These are phyloP conservation scores for Inga leiocalycina DNA, from an alignment of 306 rosid species.

Conservation along the genomic window DNA sequence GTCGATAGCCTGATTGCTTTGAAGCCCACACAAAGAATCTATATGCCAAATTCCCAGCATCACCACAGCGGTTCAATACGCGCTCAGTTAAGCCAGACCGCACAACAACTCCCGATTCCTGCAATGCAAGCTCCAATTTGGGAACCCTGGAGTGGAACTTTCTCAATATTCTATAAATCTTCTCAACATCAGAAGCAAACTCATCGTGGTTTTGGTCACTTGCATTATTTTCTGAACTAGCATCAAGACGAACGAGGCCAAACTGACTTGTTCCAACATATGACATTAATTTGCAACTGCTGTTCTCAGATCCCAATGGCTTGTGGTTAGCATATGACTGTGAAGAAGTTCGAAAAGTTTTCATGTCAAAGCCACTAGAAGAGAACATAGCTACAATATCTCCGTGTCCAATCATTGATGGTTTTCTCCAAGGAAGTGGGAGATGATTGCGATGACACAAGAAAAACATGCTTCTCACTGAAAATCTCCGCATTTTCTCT, in stretches of 20 bases:
- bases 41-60: constrained; percentile 82
- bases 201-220: constrained; percentile 47
- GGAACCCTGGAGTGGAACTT: constrained; percentile 78
- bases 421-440: constrained; percentile 9
- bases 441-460: constrained; percentile 22
- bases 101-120: constrained; percentile 69
- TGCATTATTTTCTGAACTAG: constrained; percentile 11
- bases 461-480: constrained; percentile 29
- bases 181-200: constrained; percentile 73
- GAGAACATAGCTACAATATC: constrained; percentile 24
- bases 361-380: constrained; percentile 24
- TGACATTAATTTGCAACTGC: not conserved
- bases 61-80: constrained; percentile 74
- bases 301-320: not conserved
- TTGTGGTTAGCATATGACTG: constrained; percentile 12
- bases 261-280: constrained; percentile 28
- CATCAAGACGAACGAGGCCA: constrained; percentile 49
- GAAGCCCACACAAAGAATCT: constrained; percentile 77
- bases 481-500: constrained; percentile 47
- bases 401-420: constrained; percentile 15
- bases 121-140: constrained; percentile 77
- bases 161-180: constrained; percentile 64
- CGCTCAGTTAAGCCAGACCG: constrained; percentile 74
- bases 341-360: constrained; percentile 20
- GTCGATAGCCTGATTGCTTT: constrained; percentile 63